Base-by-base conservation (phyloP, 257 asterid genomes). In the Solanum peruvianum region DNA sequence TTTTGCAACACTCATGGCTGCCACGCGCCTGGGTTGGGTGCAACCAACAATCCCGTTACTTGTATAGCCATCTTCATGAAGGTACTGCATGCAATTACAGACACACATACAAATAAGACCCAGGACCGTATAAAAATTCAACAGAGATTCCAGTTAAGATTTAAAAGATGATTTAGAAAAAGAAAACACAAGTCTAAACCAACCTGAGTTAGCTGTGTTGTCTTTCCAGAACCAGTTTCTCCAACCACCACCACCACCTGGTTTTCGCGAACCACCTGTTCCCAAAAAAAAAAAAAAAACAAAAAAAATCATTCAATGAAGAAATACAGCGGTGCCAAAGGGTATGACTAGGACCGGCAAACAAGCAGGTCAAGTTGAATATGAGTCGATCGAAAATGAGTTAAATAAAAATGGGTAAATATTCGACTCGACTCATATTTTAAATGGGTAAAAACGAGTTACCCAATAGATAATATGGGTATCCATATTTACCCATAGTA, bases 11-110 rank as follows among this genome's bases (percentile, higher is more conserved):
- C 99, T 97, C 99, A 97, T 97, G 87, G 99, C 99, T 14, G 99
- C 99, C 56, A 97, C 99, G 92, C 99, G 99, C 91, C 99, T 94
- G 49, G 99, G 99, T 88, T 97, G 99, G 47, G 99, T 97, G 93
- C 99, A 97, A 83, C 98, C 99, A 88, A 96, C 95, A 35, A 94
- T 88, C 76, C 98, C 96, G 76, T 88, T 91, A 76, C 49, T 86
- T 80, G 99, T 96, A 87, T 96, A 97, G 62, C 91, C 97, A 91
- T 95, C 99, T 89, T 97, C 99, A 88, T 96, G 94, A 72, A 97
- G 94, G 91, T 96, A 97, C 99, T 97, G 97, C 67, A 85, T 88
- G 89, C n/a, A 87, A 60, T 69, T n/a, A 60, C 49, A 86, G 14
- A 69, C 86, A 62, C 87, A 78, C 52, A 84, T 73, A 81, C 25